These are phyloP conservation scores for Ustanciosporium gigantosporum DNA, from an alignment of 1,284 basidiomycete genomes.

Conservation along the genomic window DNA sequence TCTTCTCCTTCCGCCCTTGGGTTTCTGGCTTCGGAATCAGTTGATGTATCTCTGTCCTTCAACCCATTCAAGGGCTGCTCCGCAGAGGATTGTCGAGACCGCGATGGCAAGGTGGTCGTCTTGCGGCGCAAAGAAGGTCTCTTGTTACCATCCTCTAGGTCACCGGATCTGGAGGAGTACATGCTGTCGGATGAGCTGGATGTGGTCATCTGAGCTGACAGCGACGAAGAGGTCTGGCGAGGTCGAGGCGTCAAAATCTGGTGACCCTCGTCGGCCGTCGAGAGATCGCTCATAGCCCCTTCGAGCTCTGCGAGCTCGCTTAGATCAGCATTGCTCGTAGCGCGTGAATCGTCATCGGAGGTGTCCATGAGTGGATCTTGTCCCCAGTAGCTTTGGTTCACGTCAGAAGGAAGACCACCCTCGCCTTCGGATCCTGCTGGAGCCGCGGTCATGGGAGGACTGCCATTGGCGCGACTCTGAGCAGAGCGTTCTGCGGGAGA, in stretches of 20 bases:
- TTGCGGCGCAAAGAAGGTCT: slow-evolving; percentile 18
- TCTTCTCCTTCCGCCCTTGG: too few relatives aligned
- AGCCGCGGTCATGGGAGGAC: neutral
- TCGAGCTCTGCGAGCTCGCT: slow-evolving; percentile 34
- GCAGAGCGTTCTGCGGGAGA: slow-evolving; percentile 16
- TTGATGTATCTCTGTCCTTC: too few relatives aligned
- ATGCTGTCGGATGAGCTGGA: slow-evolving; percentile 18
- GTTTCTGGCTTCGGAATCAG: too few relatives aligned
- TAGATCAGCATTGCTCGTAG: slow-evolving; percentile 31
- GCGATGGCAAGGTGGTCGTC: slow-evolving; percentile 16
- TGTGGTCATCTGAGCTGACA: slow-evolving; percentile 8
- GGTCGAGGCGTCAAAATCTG: slow-evolving; percentile 19
- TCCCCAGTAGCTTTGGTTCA: neutral
- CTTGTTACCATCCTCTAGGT: too few relatives aligned
- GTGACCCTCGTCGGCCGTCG: slow-evolving; percentile 11
- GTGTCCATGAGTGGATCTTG: slow-evolving; percentile 1
- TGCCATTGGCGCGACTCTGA: slow-evolving; percentile 7
- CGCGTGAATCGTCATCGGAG: slow-evolving; percentile 40
- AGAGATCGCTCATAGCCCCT: slow-evolving; percentile 23
- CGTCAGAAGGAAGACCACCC: neutral
- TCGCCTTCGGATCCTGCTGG: neutral
- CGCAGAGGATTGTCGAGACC: slow-evolving; percentile 32
- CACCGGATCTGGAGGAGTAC: neutral
- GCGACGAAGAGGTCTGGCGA: slow-evolving; percentile 13
- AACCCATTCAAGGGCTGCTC: too few relatives aligned